Evolutionary conservation across 352 stramenopile species (phyloP).

Genomic region (Stramenopiles sp.): DNA sequence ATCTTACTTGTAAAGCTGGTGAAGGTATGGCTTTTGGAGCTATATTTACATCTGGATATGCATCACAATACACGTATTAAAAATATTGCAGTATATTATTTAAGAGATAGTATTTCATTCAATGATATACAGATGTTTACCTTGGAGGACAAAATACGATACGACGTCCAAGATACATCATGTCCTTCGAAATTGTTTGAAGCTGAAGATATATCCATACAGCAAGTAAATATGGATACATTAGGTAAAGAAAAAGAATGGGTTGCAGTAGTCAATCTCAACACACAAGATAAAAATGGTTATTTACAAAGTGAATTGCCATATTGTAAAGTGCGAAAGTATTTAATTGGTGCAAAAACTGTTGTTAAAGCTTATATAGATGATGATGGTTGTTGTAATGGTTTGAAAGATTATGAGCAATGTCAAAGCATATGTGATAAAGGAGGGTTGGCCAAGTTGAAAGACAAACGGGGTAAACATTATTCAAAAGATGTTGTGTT

Average conservation of each 20-base stretch:
- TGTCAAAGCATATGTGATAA: not conserved
- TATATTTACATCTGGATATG: too few relatives aligned
- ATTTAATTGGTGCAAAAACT: too few relatives aligned
- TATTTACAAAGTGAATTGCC: conserved; percentile 7
- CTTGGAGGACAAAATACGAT: not conserved
- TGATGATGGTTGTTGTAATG: too few relatives aligned
- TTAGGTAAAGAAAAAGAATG: not conserved
- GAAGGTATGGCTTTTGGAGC: too few relatives aligned
- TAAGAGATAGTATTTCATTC: not conserved
- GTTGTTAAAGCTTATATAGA: too few relatives aligned
- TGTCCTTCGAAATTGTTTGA: not conserved
- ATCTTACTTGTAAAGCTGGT: too few relatives aligned
- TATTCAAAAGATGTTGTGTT: not conserved
- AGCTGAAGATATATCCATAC: conserved; percentile 1
- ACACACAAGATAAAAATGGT: not conserved
- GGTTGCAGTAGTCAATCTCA: not conserved
- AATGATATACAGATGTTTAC: not conserved
- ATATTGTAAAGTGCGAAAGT: too few relatives aligned
- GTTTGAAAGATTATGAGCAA: too few relatives aligned
- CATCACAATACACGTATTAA: not conserved
- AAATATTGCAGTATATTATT: not conserved
- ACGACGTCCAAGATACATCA: not conserved
- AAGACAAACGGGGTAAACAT: not conserved
- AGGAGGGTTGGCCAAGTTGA: not conserved
- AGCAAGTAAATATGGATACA: not conserved